phyloP scores from a whole-genome alignment of 257 asterid species.

The Cynanchum wilfordii region DNA sequence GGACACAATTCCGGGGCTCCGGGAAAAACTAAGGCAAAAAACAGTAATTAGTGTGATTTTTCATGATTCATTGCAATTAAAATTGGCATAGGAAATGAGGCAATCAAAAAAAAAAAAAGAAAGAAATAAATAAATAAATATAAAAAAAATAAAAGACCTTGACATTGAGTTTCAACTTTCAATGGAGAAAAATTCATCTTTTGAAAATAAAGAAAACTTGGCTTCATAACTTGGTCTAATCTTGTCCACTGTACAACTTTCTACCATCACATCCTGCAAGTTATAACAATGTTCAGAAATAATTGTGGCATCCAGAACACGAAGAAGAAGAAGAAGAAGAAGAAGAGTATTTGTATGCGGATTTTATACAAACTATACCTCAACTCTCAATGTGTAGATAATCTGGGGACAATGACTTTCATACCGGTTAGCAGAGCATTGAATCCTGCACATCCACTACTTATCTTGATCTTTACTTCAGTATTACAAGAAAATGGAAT shows the following conservation, averaged over 20 bases:
- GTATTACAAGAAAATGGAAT: constrained; percentile 31
- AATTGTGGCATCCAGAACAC: neutral
- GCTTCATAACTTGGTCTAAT: constrained; percentile 54
- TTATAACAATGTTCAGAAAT: constrained; percentile 4
- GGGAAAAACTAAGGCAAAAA: constrained; percentile 42
- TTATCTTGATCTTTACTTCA: constrained; percentile 29
- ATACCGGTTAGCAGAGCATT: constrained; percentile 21
- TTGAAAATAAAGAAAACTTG: constrained; percentile 30
- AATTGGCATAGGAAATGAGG: neutral
- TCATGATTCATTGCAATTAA: neutral
- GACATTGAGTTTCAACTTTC: constrained; percentile 37
- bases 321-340: neutral
- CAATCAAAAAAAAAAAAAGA: neutral
- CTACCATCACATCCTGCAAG: constrained; percentile 33
- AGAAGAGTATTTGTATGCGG: neutral
- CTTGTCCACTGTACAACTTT: constrained; percentile 34
- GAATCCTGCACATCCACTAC: constrained; percentile 12
- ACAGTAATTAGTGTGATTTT: neutral
- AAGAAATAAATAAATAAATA: too few species aligned
- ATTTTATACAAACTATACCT: constrained; percentile 25
- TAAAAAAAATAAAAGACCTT: constrained; percentile 27
- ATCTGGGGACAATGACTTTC: constrained; percentile 27
- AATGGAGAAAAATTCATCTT: constrained; percentile 27
- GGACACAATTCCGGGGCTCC: constrained; percentile 32
- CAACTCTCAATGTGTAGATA: constrained; percentile 26